Conservation (phyloP, 805 yeast genomes). For the Pichia heedii region DNA sequence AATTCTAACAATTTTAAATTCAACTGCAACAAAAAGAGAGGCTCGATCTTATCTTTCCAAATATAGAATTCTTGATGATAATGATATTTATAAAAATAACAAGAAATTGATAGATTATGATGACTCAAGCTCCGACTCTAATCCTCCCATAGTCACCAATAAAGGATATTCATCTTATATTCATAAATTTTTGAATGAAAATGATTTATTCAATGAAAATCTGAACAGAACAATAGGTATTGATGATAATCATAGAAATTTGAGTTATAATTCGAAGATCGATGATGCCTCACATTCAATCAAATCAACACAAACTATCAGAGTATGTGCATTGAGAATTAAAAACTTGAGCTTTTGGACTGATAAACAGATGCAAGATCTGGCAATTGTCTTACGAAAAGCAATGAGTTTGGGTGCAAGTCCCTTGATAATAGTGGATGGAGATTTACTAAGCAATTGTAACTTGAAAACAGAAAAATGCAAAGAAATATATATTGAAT, state of each 20-base stretch:
- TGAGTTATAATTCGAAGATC: not conserved
- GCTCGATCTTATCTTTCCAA: constrained; percentile 72
- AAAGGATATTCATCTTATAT: constrained; percentile 29
- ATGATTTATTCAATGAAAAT: constrained; percentile 17
- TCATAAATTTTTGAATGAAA: constrained; percentile 18
- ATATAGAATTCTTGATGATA: constrained; percentile 41
- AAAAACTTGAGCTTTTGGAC: constrained; percentile 28
- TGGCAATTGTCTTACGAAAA: constrained; percentile 8
- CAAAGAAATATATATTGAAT: constrained; percentile 13
- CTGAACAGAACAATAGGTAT: too few relatives aligned
- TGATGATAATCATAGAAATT: not conserved
- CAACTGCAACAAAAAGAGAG: constrained; percentile 91
- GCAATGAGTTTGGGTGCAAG: constrained; percentile 44
- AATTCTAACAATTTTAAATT: constrained; percentile 73
- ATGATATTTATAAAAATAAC: constrained; percentile 23
- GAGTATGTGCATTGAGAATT: constrained; percentile 51
- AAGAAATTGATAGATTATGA: constrained; percentile 9
- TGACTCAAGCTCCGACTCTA: not conserved
- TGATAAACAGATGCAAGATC: not conserved
- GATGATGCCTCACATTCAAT: constrained; percentile 16
- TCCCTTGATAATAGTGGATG: constrained; percentile 59
- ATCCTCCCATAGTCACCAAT: constrained; percentile 9
- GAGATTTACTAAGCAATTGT: constrained; percentile 13
- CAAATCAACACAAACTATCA: constrained; percentile 30
- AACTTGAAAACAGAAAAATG: constrained; percentile 7